Evolutionary conservation across 2,329 filamentous ascomycete genomes (phyloP).

Genomic region (Aspergillus tubingensis): DNA sequence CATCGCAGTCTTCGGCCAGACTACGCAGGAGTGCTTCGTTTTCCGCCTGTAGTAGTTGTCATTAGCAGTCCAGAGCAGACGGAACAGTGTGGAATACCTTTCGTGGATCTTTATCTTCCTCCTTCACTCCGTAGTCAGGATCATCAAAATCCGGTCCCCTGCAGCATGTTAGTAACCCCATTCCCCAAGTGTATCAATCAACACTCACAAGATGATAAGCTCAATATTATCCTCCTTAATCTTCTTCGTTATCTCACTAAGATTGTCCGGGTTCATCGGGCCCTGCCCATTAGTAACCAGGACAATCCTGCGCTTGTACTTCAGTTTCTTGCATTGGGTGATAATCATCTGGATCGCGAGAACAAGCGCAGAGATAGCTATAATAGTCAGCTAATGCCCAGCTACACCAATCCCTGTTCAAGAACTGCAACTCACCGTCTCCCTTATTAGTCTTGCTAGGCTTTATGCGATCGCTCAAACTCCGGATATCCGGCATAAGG

Average conservation of each 20-base stretch:
- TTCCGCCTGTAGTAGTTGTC: slow-evolving; percentile 48
- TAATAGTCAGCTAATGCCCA: not conserved
- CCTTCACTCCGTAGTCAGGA: slow-evolving; percentile 82
- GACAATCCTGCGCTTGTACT: slow-evolving; percentile 78
- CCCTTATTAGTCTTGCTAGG: slow-evolving; percentile 69
- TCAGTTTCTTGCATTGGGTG: slow-evolving; percentile 75
- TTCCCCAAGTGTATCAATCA: not conserved
- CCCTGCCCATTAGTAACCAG: slow-evolving; percentile 82
- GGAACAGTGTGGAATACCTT: slow-evolving; percentile 57
- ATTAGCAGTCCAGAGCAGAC: not conserved
- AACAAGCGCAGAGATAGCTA: slow-evolving; percentile 78
- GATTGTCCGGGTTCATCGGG: slow-evolving; percentile 69
- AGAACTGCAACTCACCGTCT: slow-evolving; percentile 58
- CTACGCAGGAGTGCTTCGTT: slow-evolving; percentile 71
- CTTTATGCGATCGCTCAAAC: slow-evolving; percentile 64
- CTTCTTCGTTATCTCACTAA: slow-evolving; percentile 70
- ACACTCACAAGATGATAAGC: slow-evolving; percentile 71
- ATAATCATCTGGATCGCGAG: slow-evolving; percentile 85
- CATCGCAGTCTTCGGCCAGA: slow-evolving; percentile 69
- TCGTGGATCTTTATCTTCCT: slow-evolving; percentile 73
- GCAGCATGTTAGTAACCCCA: slow-evolving; percentile 26
- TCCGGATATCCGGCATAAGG: slow-evolving; percentile 68
- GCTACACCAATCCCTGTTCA: not conserved
- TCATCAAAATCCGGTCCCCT: slow-evolving; percentile 95
- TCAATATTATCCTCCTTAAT: slow-evolving; percentile 77